Conservation (phyloP, 2,329 filamentous ascomycete species). For the Neonectria faginata region DNA sequence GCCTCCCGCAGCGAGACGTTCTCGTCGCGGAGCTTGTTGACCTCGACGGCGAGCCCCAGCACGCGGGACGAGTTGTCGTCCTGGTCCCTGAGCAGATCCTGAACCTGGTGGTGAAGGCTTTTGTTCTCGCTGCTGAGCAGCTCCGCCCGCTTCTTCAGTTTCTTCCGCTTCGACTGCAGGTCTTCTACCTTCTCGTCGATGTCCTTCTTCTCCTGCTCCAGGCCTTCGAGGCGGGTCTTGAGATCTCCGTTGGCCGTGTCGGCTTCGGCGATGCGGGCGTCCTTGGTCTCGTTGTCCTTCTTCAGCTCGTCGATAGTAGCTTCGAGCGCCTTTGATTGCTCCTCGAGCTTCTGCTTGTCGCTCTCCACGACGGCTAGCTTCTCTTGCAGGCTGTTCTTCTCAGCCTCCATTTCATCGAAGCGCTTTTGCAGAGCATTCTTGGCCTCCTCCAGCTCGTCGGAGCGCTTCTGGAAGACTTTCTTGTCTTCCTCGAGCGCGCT, state of each 20-base stretch:
- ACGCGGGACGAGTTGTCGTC: conserved; percentile 42
- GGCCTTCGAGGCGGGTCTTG: conserved; percentile 39
- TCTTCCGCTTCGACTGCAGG: conserved; percentile 40
- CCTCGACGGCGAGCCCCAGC: conserved; percentile 40
- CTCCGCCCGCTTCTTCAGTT: conserved; percentile 42
- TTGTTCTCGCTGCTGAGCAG: conserved; percentile 36
- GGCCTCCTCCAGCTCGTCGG: conserved; percentile 37
- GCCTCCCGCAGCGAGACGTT: conserved; percentile 37
- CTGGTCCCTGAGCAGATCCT: conserved; percentile 38
- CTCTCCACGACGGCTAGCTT: conserved; percentile 7
- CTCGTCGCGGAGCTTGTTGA: conserved; percentile 38
- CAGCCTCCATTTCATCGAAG: conserved; percentile 36
- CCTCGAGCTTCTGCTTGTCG: conserved; percentile 26
- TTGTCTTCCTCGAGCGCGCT: conserved; percentile 26
- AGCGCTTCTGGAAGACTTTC: conserved; percentile 17
- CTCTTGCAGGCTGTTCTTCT: conserved; percentile 40
- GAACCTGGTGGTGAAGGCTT: conserved; percentile 35
- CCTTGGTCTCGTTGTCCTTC: conserved; percentile 42
- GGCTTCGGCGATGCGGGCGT: conserved; percentile 37
- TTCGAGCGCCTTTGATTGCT: conserved; percentile 35
- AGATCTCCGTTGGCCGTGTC: conserved; percentile 42
- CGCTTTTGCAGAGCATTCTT: conserved; percentile 39
- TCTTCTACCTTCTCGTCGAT: conserved; percentile 39
- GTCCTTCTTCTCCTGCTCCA: conserved; percentile 42
- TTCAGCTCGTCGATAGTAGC: conserved; percentile 39